Base-by-base conservation (phyloP, 2,329 filamentous ascomycete genomes). In the Pseudogymnoascus sp. region DNA sequence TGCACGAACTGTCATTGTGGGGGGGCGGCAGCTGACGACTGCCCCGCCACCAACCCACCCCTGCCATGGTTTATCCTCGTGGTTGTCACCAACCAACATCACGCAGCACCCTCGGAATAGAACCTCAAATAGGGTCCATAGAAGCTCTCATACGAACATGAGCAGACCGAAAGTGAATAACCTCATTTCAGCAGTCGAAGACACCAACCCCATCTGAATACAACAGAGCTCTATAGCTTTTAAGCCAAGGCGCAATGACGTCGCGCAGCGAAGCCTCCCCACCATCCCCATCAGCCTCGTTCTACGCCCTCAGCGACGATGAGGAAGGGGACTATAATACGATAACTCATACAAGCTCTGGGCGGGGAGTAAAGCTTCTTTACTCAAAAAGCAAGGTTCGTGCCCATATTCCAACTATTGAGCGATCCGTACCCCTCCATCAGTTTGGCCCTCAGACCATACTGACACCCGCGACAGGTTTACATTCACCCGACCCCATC, bases 271-370 rank as follows among this genome's bases (percentile, higher is more conserved):
- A 59, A 62, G 67, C 69, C 39, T 67, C 70, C 63, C 70, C 80
- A 60, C 69, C 85, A 12, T 97, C 92, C 36, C 92, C 92, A 2
- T 84, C 90, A 2, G 91, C 87, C 60, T 96, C 91, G 70, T 94
- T 93, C 80, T 97, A 96, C 80, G 93, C 93, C 72, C 81, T 97
- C 81, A 96, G 91, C 75, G 95, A 99, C 78, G 92, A 96, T 72
- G 92, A 96, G 66, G 94, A 97, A 76, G 90, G 89, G 68, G 94
- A 90, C 49, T 99, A 99, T 78, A 90, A 95, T 74, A 97, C 92
- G 16, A 91, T 99, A 71, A 89, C 91, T 4, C 90, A 95, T 72
- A 84, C 85, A 3, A 84, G 84, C 67, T 86, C 85, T 2, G 89
- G 90, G 0, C 85, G 85, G 67, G 94, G 93, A 1, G 94, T 99